Base-by-base conservation (phyloP, 139 green algal species). In the Chlorella sp. region DNA sequence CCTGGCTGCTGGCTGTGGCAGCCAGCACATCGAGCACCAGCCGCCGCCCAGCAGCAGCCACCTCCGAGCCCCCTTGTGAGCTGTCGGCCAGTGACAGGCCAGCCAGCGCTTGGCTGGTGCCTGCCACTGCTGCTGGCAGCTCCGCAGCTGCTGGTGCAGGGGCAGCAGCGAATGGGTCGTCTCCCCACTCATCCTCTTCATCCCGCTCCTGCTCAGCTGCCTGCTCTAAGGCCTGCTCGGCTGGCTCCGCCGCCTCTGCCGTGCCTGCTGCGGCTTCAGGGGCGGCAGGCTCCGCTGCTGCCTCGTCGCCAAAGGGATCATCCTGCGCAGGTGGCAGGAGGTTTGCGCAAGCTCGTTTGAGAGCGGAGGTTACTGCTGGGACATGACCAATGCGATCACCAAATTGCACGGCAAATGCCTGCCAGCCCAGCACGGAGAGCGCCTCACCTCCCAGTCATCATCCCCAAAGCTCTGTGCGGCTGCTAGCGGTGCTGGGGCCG, bases 1-100 rank as follows among this genome's bases (percentile, higher is more conserved):
- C 28, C 6, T 47, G 28, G 72, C 62, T 44, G 75, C 71, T n/a
- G 85, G 36, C 85, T 55, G 38, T 60, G 51, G 38, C 20, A 80
- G 57, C 70, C 6, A 83, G 55, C n/a, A 87, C 11, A 3, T 75
- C 88, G 18, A 79, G 30, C 17, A 51, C 44, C 23, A 91, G 65
- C 47, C 44, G 83, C 55, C 60, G 25, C 12, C 55, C 78, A 68
- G 76, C 39, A 39, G 69, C 23, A 25, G 67, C 79, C 64, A 78
- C 41, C 30, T 38, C 60, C n/a, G 73, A 63, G 25, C 39, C 20
- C 38, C 6, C 18, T 20, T 30, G 7, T 16, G 12, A 4, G 32
- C 34, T 56, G 57, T 39, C 21, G 9, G 51, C 47, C 17, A 41
- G 32, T 18, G 25, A 30, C 60, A 64, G 34, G 38, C 44, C 67